A percentile compares a stretch with the other conserved stretches of the same genome.
Evolutionary conservation across 371 early-diverging fungal species (phyloP).

Genomic region (Nematocida ironsii): DNA sequence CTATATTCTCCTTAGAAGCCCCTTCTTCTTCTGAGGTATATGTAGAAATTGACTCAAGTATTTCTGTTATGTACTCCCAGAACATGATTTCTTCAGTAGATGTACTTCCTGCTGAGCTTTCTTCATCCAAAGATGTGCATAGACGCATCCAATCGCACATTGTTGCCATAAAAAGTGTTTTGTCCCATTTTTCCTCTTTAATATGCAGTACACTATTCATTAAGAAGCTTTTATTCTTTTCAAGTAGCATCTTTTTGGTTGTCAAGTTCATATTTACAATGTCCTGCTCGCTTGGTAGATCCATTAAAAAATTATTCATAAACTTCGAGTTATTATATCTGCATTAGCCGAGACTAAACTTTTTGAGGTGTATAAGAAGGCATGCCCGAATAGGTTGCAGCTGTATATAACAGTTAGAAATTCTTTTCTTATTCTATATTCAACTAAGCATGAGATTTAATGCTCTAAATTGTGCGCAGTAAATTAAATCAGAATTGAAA

Average conservation of each 20-base stretch:
- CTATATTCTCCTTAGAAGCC: not conserved
- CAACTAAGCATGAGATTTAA: too few relatives aligned
- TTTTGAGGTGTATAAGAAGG: too few relatives aligned
- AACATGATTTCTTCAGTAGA: not conserved
- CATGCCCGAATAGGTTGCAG: too few relatives aligned
- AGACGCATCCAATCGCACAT: not conserved
- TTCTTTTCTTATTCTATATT: too few relatives aligned
- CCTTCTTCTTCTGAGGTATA: constrained; percentile 6
- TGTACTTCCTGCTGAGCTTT: not conserved
- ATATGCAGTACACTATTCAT: constrained; percentile 2
- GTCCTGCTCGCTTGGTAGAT: not conserved
- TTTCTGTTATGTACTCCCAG: constrained; percentile 5
- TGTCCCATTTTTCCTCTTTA: not conserved
- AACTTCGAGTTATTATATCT: too few relatives aligned
- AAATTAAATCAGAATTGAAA: too few relatives aligned
- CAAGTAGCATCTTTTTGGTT: constrained; percentile 18
- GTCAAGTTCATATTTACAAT: not conserved
- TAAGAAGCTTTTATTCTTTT: constrained; percentile 1
- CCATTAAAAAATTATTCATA: constrained; percentile 17
- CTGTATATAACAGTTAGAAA: too few relatives aligned
- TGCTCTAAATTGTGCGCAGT: too few relatives aligned
- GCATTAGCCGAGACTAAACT: too few relatives aligned
- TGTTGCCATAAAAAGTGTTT: not conserved
- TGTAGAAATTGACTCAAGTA: constrained; percentile 1
- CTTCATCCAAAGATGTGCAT: not conserved